Evolutionary conservation across 495 filamentous ascomycete species (phyloP), one percentile per base, ranked within the genome.

Genomic region (Acidiella bohemica): DNA sequence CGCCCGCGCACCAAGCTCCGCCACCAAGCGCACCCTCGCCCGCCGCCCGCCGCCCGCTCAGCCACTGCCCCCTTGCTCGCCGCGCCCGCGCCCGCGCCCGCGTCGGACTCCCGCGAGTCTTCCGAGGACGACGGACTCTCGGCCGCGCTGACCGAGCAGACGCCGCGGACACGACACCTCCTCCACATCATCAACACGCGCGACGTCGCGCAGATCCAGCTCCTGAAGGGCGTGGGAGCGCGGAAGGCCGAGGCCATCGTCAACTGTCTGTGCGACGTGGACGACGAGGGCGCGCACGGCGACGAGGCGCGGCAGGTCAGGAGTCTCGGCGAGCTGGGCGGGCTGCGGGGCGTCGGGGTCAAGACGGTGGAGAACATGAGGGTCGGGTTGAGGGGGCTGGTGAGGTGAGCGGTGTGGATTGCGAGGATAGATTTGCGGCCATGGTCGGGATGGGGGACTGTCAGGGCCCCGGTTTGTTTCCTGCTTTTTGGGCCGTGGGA

Each of bases 101-200:
- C 12, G 2, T 18, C 22, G 23, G 1, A 12, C 2, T 29, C 32
- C 39, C 41, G 35, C 25, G 18, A 22, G 20, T 24, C 42, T 21
- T 10, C 29, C 13, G 40, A 35, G 17, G 21, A 53, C 51, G 37
- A 49, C 20, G 48, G 39, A 13, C 34, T 49, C 37, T 39, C 25
- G n/a, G 9, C 43, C 21, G 39, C 52, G 7, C 31, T 50, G 6
- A 32, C 22, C 1, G 28, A 27, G 40, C 64, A 70, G 9, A 80
- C 81, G 0, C 83, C 85, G 2, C 68, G 78, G 5, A 82, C 81
- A 4, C 62, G 67, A 47, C 72, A 76, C 36, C 55, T 97, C 7
- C 67, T 97, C 3, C 68, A 73, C 11, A 81, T 95, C 51, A 76
- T 97, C 59, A 97, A 97, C 59, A 83, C 78, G 1, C 69, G 81